Evolutionary conservation across 2,329 filamentous ascomycete genomes (phyloP), one percentile per base, ranked within the genome.

Genomic region (Xylariaceae sp.): DNA sequence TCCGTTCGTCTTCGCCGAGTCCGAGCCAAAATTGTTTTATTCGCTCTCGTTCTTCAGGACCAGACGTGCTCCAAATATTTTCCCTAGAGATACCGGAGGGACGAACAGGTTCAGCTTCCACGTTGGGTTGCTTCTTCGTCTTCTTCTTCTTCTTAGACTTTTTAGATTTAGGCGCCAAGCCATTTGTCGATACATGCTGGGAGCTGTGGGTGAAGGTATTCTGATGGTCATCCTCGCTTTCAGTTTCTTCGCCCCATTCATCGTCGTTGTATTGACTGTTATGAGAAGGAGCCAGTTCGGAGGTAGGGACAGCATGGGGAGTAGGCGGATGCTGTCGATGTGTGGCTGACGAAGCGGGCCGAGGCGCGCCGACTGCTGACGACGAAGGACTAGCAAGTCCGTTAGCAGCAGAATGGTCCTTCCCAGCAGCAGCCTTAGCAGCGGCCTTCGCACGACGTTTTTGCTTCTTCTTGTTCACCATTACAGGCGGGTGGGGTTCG

Each of bases 11-110:
- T 71, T 99, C 94, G 62, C 89, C 90, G 43, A 99, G 74, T 12
- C 91, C 91, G 51, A 99, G 81, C 94, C 94, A 99, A 73, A 97
- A 99, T 64, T 96, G 89, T 73, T 96, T 96, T 69, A 99, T 99
- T 50, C 94, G 88, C 74, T 96, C 91, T 37, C 94, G 88, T 74
- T 99, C 94, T 72, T 97, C 91, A 62, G 89, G 84, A 7, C 89
- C 94, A 55, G 89, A 94, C 2, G 91, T 96, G 68, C 96, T 96
- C 94, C 94, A 99, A 72, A 99, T 96, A 71, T 90, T 91, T 68
- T 94, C 89, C 67, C 86, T 86, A 50, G 83, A 81, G 63, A 86
- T 77, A 43, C 76, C 74, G 6, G 75, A 67, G 6, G 63, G 64
- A 44, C 60, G 65, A 37, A 53, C 55, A 46, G 63, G 58, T 45